A percentile compares a stretch with the other conserved stretches of the same genome.
phyloP scores from a whole-genome alignment of 1,284 basidiomycete species.

The Agroathelia rolfsii region DNA sequence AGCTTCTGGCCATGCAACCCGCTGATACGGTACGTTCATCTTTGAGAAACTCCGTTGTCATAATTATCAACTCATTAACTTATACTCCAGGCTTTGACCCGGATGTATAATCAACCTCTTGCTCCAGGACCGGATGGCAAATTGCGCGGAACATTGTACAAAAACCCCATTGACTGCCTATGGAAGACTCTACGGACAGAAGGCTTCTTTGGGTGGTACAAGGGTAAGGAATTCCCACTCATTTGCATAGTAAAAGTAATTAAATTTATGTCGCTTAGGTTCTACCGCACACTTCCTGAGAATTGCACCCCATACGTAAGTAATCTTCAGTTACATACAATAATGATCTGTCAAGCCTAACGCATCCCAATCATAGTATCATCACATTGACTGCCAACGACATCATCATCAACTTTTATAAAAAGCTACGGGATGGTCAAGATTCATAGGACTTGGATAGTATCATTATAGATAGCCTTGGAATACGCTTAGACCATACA shows the following conservation, averaged over 20 bases:
- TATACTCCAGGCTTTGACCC: conserved; percentile 64
- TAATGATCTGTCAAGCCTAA: conserved; percentile 1
- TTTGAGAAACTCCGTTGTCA: too few species aligned
- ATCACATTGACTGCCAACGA: conserved; percentile 85
- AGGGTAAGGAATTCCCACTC: too few species aligned
- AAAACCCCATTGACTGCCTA: conserved; percentile 89
- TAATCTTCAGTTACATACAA: conserved; percentile 8
- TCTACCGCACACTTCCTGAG: conserved; percentile 87
- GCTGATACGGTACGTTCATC: conserved; percentile 63
- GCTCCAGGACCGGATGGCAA: conserved; percentile 63
- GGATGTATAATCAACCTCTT: conserved; percentile 95
- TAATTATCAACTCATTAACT: conserved; percentile 6
- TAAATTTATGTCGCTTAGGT: conserved; percentile 41
- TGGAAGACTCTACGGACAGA: conserved; percentile 93
- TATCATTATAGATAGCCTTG: too few species aligned
- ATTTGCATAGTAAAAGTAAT: too few species aligned
- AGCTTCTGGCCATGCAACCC: conserved; percentile 85
- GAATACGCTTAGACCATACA: too few species aligned
- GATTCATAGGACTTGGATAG: too few species aligned
- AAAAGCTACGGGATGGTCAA: conserved; percentile 18
- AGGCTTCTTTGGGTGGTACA: conserved; percentile 88
- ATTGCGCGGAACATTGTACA: conserved; percentile 73
- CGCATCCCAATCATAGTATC: conserved; percentile 36
- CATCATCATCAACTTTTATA: conserved; percentile 71
- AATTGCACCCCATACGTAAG: conserved; percentile 87